Conservation (phyloP, 768 basidiomycete species). For the Termitomyces sp. region DNA sequence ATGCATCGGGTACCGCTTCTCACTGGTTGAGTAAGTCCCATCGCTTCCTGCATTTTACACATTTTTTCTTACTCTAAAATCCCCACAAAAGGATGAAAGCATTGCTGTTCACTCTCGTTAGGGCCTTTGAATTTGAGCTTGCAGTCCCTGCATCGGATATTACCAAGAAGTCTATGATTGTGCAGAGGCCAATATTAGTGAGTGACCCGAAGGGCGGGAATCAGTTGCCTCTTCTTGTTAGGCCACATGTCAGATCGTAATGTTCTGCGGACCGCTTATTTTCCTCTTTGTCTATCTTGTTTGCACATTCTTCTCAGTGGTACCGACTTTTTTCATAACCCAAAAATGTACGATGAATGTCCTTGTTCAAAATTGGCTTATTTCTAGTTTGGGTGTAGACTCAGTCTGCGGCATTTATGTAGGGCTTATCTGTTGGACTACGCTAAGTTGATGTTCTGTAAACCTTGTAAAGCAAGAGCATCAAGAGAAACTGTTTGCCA, state of each 20-base stretch:
- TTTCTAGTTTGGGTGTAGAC: too few relatives aligned
- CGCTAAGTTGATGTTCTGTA: background rate
- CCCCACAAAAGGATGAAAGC: conserved; percentile 27
- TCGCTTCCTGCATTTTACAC: too few relatives aligned
- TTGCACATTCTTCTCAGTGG: background rate
- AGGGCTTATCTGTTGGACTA: background rate
- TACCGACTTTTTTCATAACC: background rate
- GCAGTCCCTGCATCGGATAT: conserved; percentile 43
- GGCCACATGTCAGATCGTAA: conserved; percentile 10
- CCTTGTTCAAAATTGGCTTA: too few relatives aligned
- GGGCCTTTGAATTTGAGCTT: conserved; percentile 49
- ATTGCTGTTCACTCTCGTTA: conserved; percentile 42
- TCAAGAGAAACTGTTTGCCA: background rate
- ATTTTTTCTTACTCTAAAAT: background rate
- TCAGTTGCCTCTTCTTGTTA: conserved; percentile 39
- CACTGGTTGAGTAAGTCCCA: conserved; percentile 41
- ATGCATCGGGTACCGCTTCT: conserved; percentile 65
- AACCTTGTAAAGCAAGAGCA: background rate
- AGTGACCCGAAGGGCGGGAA: conserved; percentile 32
- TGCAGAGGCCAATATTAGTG: conserved; percentile 38
- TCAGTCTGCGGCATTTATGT: background rate
- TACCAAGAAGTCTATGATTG: conserved; percentile 28
- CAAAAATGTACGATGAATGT: background rate
- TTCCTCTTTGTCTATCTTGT: background rate
- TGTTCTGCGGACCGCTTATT: background rate